These are phyloP conservation scores for Herpetomonas samuelpessoai DNA, from an alignment of 208 protist species.

Conservation along the genomic window DNA sequence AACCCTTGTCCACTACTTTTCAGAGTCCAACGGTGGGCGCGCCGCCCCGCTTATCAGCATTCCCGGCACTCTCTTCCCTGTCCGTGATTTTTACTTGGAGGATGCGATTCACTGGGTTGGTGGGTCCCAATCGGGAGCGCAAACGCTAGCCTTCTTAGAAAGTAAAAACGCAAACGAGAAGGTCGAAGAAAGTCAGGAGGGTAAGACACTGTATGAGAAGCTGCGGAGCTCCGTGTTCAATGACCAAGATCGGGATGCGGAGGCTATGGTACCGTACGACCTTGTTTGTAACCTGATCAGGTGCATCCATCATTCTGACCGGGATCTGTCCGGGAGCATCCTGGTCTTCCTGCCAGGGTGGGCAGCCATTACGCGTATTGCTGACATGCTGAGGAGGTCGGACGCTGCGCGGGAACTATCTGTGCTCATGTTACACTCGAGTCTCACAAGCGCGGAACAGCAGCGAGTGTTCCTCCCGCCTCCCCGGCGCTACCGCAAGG, in stretches of 20 bases:
- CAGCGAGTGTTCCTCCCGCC: slow-evolving; percentile 89
- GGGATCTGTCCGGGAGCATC: slow-evolving; percentile 61
- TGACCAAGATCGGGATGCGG: slow-evolving; percentile 46
- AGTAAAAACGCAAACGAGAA: slow-evolving; percentile 1
- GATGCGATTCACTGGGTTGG: slow-evolving; percentile 60
- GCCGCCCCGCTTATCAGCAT: slow-evolving; percentile 68
- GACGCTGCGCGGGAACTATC: slow-evolving; percentile 48
- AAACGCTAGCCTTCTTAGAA: slow-evolving; percentile 29
- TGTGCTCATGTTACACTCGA: slow-evolving; percentile 88
- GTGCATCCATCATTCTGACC: slow-evolving; percentile 42
- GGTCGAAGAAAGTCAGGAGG: background rate
- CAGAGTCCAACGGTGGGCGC: slow-evolving; percentile 20
- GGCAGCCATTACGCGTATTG: slow-evolving; percentile 78
- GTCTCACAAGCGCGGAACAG: slow-evolving; percentile 87
- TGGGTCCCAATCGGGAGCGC: slow-evolving; percentile 21
- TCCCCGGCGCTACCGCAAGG: slow-evolving; percentile 76
- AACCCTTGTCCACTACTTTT: slow-evolving; percentile 69
- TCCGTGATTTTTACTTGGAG: slow-evolving; percentile 87
- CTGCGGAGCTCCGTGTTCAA: slow-evolving; percentile 56
- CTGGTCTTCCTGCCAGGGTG: slow-evolving; percentile 90
- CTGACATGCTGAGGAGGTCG: slow-evolving; percentile 45
- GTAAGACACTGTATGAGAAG: slow-evolving; percentile 41
- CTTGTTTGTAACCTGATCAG: slow-evolving; percentile 60
- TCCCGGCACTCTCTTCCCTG: slow-evolving; percentile 78
- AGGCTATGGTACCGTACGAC: slow-evolving; percentile 70